phyloP scores from a whole-genome alignment of 768 basidiomycete genomes.

The Cystobasidiopsis lactophilus region DNA sequence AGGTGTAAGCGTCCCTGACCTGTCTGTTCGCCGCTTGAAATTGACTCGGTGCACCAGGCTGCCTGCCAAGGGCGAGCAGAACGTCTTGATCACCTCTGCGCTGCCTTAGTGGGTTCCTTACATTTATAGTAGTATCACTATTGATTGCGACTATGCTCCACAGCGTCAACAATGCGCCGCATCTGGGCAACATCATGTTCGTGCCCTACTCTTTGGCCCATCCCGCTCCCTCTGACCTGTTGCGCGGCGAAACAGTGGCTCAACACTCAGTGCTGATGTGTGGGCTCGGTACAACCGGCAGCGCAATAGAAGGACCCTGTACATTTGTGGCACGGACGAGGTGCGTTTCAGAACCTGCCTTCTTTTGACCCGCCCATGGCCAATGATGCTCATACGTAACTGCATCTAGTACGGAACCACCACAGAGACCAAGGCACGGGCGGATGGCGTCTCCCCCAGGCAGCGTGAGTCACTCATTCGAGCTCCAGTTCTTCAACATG shows the following conservation, averaged over 20 bases:
- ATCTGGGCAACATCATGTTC: conserved; percentile 42
- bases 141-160: neutral
- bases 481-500: neutral
- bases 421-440: conserved; percentile 87
- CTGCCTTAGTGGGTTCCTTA: conserved; percentile 40
- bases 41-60: conserved; percentile 27
- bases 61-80: conserved; percentile 66
- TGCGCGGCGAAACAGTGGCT: conserved; percentile 72
- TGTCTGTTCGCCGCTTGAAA: neutral
- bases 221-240: neutral
- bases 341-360: neutral
- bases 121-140: neutral
- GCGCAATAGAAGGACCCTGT: conserved; percentile 69
- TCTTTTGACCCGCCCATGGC: no score
- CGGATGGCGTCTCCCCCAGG: conserved; percentile 56
- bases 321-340: conserved; percentile 94
- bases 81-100: conserved; percentile 81
- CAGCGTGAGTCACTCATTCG: conserved; percentile 24
- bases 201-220: conserved; percentile 1
- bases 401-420: conserved; percentile 62
- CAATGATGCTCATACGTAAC: no score
- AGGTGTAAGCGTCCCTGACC: neutral
- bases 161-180: conserved; percentile 78
- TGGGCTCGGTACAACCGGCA: conserved; percentile 66
- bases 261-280: conserved; percentile 88